A percentile compares a stretch with the other conserved stretches of the same genome.
Evolutionary conservation across 2,329 filamentous ascomycete species (phyloP).

Genomic region (Fusarium sp.): DNA sequence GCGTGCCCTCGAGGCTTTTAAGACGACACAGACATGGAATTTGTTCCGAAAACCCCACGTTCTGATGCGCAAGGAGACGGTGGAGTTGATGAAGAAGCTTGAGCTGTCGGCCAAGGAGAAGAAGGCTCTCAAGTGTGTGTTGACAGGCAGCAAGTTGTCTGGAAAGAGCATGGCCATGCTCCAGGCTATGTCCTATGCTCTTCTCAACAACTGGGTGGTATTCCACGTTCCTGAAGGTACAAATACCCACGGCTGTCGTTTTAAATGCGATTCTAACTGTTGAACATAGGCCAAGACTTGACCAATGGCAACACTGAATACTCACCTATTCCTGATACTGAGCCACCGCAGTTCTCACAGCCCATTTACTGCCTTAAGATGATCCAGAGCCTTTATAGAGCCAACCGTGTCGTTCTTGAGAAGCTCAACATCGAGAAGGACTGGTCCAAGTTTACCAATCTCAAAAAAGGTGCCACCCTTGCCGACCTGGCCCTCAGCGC

Average conservation of each 20-base stretch:
- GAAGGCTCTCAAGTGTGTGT: conserved; percentile 71
- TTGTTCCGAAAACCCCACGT: conserved; percentile 86
- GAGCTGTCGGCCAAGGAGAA: conserved; percentile 64
- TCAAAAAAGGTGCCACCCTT: conserved; percentile 71
- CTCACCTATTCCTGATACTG: conserved; percentile 71
- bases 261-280: conserved; percentile 1
- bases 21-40: conserved; percentile 87
- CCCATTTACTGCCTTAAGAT: conserved; percentile 81
- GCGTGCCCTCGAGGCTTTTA: conserved; percentile 89
- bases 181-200: conserved; percentile 84
- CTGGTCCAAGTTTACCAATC: conserved; percentile 58
- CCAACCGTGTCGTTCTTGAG: conserved; percentile 76
- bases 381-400: conserved; percentile 76
- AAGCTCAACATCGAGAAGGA: conserved; percentile 59
- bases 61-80: conserved; percentile 82
- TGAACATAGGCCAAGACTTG: conserved; percentile 75
- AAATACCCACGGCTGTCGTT: background rate
- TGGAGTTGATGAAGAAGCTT: conserved; percentile 75
- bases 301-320: conserved; percentile 86
- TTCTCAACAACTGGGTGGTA: conserved; percentile 88
- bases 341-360: conserved; percentile 77
- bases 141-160: conserved; percentile 78
- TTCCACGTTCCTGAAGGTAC: conserved; percentile 90
- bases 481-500: conserved; percentile 76
- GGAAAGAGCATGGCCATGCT: conserved; percentile 91